A percentile compares a stretch with the other conserved stretches of the same genome.
These are phyloP conservation scores for Magnaporthales sp. DNA, from an alignment of 2,329 filamentous ascomycete species.

Conservation along the genomic window DNA sequence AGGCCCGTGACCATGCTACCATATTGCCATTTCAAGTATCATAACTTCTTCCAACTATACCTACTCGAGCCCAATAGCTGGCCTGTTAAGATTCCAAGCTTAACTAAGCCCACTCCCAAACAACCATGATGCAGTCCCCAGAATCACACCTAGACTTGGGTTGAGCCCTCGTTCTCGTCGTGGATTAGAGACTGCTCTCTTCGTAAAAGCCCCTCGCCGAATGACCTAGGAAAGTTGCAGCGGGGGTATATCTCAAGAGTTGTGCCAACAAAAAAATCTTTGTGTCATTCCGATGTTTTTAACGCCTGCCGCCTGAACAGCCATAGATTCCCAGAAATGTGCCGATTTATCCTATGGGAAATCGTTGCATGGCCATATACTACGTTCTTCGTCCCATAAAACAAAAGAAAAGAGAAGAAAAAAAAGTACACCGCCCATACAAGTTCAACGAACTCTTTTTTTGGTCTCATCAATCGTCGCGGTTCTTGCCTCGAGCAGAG, in stretches of 20 bases:
- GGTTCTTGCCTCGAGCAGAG: slow-evolving; percentile 27
- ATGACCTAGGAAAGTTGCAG: not conserved
- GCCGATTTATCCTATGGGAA: not conserved
- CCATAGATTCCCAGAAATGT: not conserved
- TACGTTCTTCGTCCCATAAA: not conserved
- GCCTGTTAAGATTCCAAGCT: not conserved
- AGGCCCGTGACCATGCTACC: not conserved
- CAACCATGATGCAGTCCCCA: not conserved
- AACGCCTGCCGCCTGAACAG: not conserved
- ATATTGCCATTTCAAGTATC: not conserved
- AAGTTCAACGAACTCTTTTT: not conserved
- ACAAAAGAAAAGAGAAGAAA: not conserved
- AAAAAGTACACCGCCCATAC: slow-evolving; percentile 1
- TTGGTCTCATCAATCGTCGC: slow-evolving; percentile 22
- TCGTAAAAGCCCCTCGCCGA: not conserved
- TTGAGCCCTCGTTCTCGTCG: not conserved
- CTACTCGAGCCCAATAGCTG: not conserved
- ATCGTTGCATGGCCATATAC: not conserved
- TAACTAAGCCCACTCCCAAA: not conserved
- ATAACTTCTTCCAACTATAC: not conserved
- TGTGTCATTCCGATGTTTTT: slow-evolving; percentile 6
- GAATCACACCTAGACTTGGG: not conserved
- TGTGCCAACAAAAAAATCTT: not conserved
- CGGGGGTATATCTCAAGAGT: not conserved
- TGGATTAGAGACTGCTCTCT: not conserved